phyloP scores from a whole-genome alignment of 345 rosid species.

The Turnera subulata region DNA sequence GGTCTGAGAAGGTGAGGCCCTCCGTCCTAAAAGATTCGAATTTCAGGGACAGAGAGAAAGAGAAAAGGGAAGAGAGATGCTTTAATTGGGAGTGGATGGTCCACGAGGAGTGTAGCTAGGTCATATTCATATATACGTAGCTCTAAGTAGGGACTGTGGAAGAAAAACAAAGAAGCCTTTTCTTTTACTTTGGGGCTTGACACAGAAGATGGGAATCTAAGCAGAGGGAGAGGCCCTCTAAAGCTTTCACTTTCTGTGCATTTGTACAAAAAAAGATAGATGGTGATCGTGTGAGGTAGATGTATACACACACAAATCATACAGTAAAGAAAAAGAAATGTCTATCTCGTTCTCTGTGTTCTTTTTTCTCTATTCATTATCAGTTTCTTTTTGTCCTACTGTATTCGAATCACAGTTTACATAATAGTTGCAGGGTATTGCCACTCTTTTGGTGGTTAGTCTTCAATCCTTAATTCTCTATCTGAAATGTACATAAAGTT shows the following conservation, averaged over 20 bases:
- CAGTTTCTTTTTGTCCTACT: too few species aligned
- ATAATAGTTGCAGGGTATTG: too few species aligned
- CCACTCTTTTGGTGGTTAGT: too few species aligned
- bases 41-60: constrained; percentile 4
- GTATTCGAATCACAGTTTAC: too few species aligned
- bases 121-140: not conserved
- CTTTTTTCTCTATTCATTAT: too few species aligned
- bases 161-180: constrained; percentile 27
- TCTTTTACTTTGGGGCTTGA: constrained; percentile 8
- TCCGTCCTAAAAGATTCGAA: constrained; percentile 34
- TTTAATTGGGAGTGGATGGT: constrained; percentile 18
- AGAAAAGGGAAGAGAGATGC: constrained; percentile 7
- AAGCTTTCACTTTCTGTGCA: not conserved
- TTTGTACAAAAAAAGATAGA: not conserved
- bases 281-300: too few species aligned
- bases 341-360: too few species aligned
- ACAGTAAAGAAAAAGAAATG: too few species aligned
- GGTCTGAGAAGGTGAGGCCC: constrained; percentile 22
- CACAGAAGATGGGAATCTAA: constrained; percentile 27
- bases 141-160: constrained; percentile 10
- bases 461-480: too few species aligned
- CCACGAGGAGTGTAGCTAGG: constrained; percentile 8
- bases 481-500: too few species aligned
- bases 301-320: too few species aligned
- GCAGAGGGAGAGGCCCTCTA: constrained; percentile 1